Base-by-base conservation (phyloP, 305 asterid species). In the Petunia hybrid region DNA sequence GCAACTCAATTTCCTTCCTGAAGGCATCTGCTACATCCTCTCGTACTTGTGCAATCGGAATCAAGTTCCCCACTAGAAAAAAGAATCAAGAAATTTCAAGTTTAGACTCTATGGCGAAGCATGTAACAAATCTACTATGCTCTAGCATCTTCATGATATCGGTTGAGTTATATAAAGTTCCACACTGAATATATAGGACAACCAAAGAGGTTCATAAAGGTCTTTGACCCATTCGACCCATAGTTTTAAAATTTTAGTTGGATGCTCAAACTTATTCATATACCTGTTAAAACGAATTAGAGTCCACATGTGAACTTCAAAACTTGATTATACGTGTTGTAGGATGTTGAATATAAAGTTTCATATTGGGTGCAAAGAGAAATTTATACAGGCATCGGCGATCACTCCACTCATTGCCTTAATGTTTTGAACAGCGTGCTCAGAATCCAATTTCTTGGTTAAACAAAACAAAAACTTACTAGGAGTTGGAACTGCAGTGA, bases 11-110 rank as follows among this genome's bases (percentile, higher is more conserved):
- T 78, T 95, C 98, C 89, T 89, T 88, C 78, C 83, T 85, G 82
- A 63, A 93, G 45, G 99, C 97, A 79, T 85, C 87, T 10, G 89
- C 97, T 8, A 92, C 88, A 38, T 95, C 98, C 4, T 90, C 95
- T 62, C 95, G 90, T 31, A 91, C 97, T 91, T 90, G 89, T 42
- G 94, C 84, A 79, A 93, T 85, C 38, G 91, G 94, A 79, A 95
- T 85, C 43, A 70, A 87, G 80, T 95, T 95, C 65, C 98, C 98
- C 99, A 92, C 99, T 95, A 10, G 82, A 80, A 70, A 2, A 16
- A 48, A 71, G n/a, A n/a, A 45, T 39, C 4, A 36, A 4, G 16
- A 80, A 39, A 16, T 74, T 38, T 16, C 48, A 31, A 16, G 35
- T 68, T 55, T 40, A 35, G 78, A 71, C 39, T 12, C 42, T 43